Base-by-base conservation (phyloP, 352 stramenopile genomes). In the Hyphochytrium catenoides region DNA sequence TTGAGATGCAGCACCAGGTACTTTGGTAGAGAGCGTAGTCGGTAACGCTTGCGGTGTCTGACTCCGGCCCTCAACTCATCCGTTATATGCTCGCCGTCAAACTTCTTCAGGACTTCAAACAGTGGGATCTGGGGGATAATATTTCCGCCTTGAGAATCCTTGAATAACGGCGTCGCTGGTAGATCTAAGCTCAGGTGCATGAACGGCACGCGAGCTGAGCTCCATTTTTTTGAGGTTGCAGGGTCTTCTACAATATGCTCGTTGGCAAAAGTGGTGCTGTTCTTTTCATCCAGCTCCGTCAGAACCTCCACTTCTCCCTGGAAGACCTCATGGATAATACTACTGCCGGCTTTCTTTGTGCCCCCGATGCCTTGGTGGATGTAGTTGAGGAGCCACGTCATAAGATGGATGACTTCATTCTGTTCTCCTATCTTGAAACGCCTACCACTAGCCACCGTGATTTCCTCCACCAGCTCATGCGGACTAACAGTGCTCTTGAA, bases 1-100 rank as follows among this genome's bases (percentile, higher is more conserved):
- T 81, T 88, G 23, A 98, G 62, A 49, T 96, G 79, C 38, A 99
- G 75, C 25, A 99, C 90, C 4, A 98, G 48, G 55, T 95, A 98
- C 16, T 44, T 48, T 8, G 91, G 91, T 9, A 98, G 55, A 14
- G 65, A 61, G 8, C 74, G 54, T 28, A 99, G 76, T 17, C 57
- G 56, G 59, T 98, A 98, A 3, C 74, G 81, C 47, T 78, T 94
- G 43, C 57, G 74, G 36, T 71, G 60, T 8, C 64, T 73, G 39
- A 82, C 64, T 34, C 67, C 62, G 19, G 67, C 47, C 71, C 91
- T 37, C 3, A 83, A 47, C 6, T 78, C 51, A 32, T 78, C 60
- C 44, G 68, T 79, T 22, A 76, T 50, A 14, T 74, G 62, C 4
- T 52, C 54, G 9, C 91, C 91, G 52, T 97, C 76, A 54, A 95